A percentile compares a stretch with the other conserved stretches of the same genome.
phyloP scores from a whole-genome alignment of 805 yeast species.

The Hanseniaspora singularis region DNA sequence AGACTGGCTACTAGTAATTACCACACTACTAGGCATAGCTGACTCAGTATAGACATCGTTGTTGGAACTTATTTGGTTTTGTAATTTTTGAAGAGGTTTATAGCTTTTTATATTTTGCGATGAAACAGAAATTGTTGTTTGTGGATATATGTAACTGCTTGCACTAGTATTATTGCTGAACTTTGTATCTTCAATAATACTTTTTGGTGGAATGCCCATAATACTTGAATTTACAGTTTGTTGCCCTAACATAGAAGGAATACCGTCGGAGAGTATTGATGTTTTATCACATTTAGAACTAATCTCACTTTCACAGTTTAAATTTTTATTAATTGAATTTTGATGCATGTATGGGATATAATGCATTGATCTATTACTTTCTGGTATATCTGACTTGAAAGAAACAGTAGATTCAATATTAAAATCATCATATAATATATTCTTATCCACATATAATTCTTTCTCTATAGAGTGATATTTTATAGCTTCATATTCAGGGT shows the following conservation, averaged over 20 bases:
- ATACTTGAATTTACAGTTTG: slow-evolving; percentile 52
- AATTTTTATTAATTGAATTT: no score
- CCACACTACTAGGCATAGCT: slow-evolving; percentile 12
- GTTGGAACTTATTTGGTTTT: no score
- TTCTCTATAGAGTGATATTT: no score
- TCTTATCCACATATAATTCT: no score
- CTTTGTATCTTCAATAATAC: slow-evolving; percentile 46
- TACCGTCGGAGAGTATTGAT: slow-evolving; percentile 3
- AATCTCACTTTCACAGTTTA: no score
- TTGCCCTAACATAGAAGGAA: slow-evolving; percentile 27
- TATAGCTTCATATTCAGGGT: no score
- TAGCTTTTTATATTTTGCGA: slow-evolving; percentile 14
- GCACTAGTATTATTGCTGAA: slow-evolving; percentile 19
- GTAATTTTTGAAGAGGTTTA: background rate
- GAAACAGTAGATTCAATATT: no score
- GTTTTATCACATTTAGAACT: slow-evolving; percentile 27
- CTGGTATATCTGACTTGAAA: no score
- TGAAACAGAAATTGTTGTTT: slow-evolving; percentile 19
- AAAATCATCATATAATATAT: no score
- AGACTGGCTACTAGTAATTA: slow-evolving; percentile 10
- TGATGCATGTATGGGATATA: no score
- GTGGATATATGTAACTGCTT: background rate
- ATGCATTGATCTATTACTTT: no score
- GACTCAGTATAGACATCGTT: background rate
- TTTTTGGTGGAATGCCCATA: slow-evolving; percentile 63